Evolutionary conservation across 148 eudicot species (phyloP).

Genomic region (Dianthus caryophyllus): DNA sequence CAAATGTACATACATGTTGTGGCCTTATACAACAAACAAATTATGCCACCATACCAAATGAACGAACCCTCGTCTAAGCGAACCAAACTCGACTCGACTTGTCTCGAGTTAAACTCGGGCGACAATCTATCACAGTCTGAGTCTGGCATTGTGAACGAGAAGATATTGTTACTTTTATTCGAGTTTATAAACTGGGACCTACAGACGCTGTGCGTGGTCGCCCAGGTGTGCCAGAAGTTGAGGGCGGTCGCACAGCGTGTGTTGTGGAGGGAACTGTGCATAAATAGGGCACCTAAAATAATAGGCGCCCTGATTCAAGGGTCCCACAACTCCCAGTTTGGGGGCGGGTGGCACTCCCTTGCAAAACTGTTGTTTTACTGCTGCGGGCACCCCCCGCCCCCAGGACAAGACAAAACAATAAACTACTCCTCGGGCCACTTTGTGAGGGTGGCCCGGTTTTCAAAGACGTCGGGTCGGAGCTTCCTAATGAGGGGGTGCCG

Average conservation of each 20-base stretch:
- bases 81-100: background rate
- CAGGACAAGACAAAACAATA: background rate
- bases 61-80: slow-evolving; percentile 19
- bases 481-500: slow-evolving; percentile 46
- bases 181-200: slow-evolving; percentile 60
- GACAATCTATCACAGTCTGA: background rate
- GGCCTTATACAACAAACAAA: too few species aligned
- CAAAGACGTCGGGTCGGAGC: slow-evolving; percentile 80
- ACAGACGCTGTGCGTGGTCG: slow-evolving; percentile 33
- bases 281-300: slow-evolving; percentile 50
- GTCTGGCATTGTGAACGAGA: slow-evolving; percentile 54
- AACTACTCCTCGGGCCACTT: slow-evolving; percentile 33
- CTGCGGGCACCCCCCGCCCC: slow-evolving; percentile 55
- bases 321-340: slow-evolving; percentile 27
- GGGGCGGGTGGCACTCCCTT: slow-evolving; percentile 70
- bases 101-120: slow-evolving; percentile 19
- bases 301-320: slow-evolving; percentile 36
- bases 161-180: slow-evolving; percentile 44
- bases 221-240: slow-evolving; percentile 45
- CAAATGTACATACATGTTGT: too few species aligned
- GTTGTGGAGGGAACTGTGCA: slow-evolving; percentile 58
- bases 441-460: slow-evolving; percentile 51
- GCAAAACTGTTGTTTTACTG: slow-evolving; percentile 74
- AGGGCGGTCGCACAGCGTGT: slow-evolving; percentile 56
- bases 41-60: slow-evolving; percentile 4